Evolutionary conservation across 768 basidiomycete species (phyloP).

Genomic region (Lactarius tabidus): DNA sequence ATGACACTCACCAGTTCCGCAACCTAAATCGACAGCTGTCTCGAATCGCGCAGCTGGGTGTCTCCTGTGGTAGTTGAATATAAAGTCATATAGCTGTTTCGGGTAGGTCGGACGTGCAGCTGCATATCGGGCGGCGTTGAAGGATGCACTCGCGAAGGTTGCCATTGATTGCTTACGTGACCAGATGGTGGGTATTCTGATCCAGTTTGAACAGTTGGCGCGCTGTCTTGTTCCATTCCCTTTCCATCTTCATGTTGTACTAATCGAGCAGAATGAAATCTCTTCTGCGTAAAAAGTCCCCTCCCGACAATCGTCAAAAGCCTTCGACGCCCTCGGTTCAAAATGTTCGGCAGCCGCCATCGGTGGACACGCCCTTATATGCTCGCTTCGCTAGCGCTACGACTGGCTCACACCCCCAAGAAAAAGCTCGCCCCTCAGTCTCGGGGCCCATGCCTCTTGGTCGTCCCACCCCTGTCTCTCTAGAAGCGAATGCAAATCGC

Average conservation of each 20-base stretch:
- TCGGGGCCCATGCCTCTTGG: slow-evolving; percentile 31
- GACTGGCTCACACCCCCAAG: slow-evolving; percentile 13
- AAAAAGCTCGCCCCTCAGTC: slow-evolving; percentile 22
- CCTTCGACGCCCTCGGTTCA: slow-evolving; percentile 7
- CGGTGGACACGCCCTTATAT: slow-evolving; percentile 29
- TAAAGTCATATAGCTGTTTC: slow-evolving; percentile 52
- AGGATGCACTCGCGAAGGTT: slow-evolving; percentile 67
- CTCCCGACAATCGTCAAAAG: slow-evolving; percentile 6
- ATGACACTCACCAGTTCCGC: slow-evolving; percentile 64
- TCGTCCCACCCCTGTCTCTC: background rate
- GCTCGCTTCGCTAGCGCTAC: slow-evolving; percentile 29
- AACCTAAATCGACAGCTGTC: slow-evolving; percentile 70
- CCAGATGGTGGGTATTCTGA: background rate
- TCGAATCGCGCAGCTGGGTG: slow-evolving; percentile 42
- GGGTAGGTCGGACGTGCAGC: slow-evolving; percentile 74
- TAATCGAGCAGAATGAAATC: slow-evolving; percentile 21
- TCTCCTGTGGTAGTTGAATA: slow-evolving; percentile 55
- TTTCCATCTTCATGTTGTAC: slow-evolving; percentile 8
- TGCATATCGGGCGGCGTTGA: slow-evolving; percentile 66
- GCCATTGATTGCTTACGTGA: slow-evolving; percentile 47
- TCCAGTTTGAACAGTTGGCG: background rate
- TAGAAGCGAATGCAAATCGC: slow-evolving; percentile 9
- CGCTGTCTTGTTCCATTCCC: slow-evolving; percentile 15
- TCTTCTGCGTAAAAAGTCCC: slow-evolving; percentile 20
- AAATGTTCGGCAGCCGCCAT: slow-evolving; percentile 3